phyloP scores from a whole-genome alignment of 176 grass and related monocot species.

The Tillandsia leiboldiana region DNA sequence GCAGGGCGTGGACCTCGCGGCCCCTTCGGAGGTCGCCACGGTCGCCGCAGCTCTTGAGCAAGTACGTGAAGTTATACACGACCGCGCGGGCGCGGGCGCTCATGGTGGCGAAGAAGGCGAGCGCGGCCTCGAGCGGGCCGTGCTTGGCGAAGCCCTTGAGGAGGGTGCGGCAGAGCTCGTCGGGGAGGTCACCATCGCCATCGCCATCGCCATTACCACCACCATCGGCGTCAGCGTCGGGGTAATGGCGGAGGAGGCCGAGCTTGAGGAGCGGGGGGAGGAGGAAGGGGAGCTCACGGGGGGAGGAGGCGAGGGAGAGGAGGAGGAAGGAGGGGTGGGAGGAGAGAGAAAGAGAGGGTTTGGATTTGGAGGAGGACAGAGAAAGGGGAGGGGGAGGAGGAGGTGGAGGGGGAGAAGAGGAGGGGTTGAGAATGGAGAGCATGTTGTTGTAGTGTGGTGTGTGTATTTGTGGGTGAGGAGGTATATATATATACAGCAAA shows the following conservation, averaged over 20 bases:
- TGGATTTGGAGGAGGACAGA: not conserved
- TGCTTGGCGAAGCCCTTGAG: conserved; percentile 18
- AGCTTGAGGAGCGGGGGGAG: not conserved
- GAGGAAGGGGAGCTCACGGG: not conserved
- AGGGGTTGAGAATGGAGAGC: conserved; percentile 5
- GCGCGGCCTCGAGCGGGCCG: conserved; percentile 18
- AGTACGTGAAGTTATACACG: conserved; percentile 33
- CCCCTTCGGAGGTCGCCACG: conserved; percentile 20
- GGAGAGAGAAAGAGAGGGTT: not conserved
- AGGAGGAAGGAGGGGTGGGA: not conserved
- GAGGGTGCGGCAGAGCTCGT: conserved; percentile 9
- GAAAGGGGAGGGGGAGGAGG: conserved; percentile 7
- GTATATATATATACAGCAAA: no score
- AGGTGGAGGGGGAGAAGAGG: not conserved
- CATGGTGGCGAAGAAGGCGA: conserved; percentile 30
- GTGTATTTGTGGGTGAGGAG: not conserved
- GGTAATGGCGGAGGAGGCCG: not conserved
- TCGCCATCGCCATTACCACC: no score
- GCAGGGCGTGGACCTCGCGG: conserved; percentile 20
- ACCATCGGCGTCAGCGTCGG: no score
- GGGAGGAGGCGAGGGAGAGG: not conserved
- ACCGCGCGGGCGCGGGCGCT: conserved; percentile 16
- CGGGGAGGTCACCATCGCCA: not conserved
- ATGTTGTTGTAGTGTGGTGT: not conserved
- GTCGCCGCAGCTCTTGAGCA: conserved; percentile 32